A percentile compares a stretch with the other conserved stretches of the same genome.
Conservation (phyloP, 805 yeast genomes). For the Spathaspora hagerdaliae region DNA sequence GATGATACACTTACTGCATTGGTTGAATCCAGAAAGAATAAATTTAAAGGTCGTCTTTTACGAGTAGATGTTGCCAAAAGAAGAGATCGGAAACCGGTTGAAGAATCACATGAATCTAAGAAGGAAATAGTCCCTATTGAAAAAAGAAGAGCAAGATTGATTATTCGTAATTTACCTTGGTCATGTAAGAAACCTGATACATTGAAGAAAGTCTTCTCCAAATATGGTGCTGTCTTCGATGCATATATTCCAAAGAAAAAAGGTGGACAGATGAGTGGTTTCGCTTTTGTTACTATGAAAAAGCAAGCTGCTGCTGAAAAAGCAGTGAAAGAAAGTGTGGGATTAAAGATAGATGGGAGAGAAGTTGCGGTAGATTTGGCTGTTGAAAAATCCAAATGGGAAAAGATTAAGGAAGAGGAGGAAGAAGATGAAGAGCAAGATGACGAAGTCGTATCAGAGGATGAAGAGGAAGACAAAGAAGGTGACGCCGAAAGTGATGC, state of each 20-base stretch:
- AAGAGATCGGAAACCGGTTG: slow-evolving; percentile 66
- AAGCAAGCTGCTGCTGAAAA: slow-evolving; percentile 70
- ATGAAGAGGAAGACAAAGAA: slow-evolving; percentile 30
- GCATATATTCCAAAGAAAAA: slow-evolving; percentile 84
- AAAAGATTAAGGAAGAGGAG: slow-evolving; percentile 41
- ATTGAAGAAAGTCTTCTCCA: slow-evolving; percentile 63
- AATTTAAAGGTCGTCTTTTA: slow-evolving; percentile 62
- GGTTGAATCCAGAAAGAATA: slow-evolving; percentile 57
- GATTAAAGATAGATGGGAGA: slow-evolving; percentile 81
- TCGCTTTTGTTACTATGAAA: slow-evolving; percentile 91
- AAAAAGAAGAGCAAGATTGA: slow-evolving; percentile 80
- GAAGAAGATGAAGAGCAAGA: slow-evolving; percentile 33
- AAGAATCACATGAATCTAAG: slow-evolving; percentile 1
- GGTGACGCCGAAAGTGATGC: slow-evolving; percentile 28
- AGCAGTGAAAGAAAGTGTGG: slow-evolving; percentile 74
- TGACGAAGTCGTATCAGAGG: slow-evolving; percentile 37
- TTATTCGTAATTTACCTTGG: slow-evolving; percentile 95
- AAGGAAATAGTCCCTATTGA: slow-evolving; percentile 42
- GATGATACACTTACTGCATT: slow-evolving; percentile 82
- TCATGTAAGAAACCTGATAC: slow-evolving; percentile 75
- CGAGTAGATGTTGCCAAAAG: slow-evolving; percentile 88
- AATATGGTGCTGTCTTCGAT: slow-evolving; percentile 83
- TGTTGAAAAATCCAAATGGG: slow-evolving; percentile 83
- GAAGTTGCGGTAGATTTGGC: slow-evolving; percentile 94
- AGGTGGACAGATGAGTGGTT: slow-evolving; percentile 90